Percentiles rank a stretch among this genome's conserved stretches.
Evolutionary conservation across 164 flowering plant genomes (phyloP).

Genomic region (Vitis amurensis): DNA sequence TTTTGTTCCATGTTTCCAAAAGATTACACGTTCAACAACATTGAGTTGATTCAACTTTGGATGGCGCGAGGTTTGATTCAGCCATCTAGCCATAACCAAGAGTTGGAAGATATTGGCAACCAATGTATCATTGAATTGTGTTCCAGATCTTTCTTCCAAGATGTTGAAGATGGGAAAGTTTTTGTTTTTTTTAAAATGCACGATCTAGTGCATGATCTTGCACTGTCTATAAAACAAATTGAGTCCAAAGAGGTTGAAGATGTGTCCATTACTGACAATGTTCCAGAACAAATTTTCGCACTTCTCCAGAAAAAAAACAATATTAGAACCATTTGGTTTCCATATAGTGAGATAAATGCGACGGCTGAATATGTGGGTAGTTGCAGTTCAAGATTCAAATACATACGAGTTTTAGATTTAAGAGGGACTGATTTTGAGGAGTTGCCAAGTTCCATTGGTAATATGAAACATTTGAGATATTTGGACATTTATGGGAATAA

Average conservation of each 20-base stretch:
- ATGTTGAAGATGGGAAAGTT: not conserved
- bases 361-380: not conserved
- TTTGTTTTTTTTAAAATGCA: slow-evolving; percentile 22
- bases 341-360: rapidly evolving
- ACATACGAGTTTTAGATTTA: slow-evolving; percentile 12
- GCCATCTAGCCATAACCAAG: not conserved
- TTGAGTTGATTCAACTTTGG: slow-evolving; percentile 20
- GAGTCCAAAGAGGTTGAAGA: no score
- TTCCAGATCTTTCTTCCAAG: no score
- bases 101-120: no score
- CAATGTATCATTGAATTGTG: no score
- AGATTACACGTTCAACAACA: slow-evolving; percentile 2
- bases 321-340: not conserved
- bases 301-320: not conserved
- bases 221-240: not conserved
- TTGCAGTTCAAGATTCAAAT: not conserved
- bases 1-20: slow-evolving; percentile 22
- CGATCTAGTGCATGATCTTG: slow-evolving; percentile 23
- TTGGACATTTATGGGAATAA: not conserved
- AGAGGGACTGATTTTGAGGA: not conserved
- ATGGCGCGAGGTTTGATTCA: slow-evolving; percentile 21
- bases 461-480: slow-evolving; percentile 20
- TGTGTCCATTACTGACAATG: no score
- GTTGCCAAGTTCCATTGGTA: slow-evolving; percentile 18
- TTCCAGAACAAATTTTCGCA: no score